phyloP scores from a whole-genome alignment of 345 rosid species.

The Theobroma cacao region DNA sequence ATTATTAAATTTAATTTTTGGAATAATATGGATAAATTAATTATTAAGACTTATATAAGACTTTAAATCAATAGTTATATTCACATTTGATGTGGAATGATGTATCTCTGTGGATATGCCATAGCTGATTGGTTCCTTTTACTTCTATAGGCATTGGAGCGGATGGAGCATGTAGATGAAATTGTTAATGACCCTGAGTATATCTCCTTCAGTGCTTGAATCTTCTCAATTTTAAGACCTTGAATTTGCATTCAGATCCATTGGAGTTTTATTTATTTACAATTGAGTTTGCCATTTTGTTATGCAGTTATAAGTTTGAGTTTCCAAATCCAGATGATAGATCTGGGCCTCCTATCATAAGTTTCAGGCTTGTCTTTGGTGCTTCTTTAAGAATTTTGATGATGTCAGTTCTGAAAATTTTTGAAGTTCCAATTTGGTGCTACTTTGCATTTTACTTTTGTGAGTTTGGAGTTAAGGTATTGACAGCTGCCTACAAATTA shows the following conservation, averaged over 20 bases:
- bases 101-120: not conserved
- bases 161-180: slow-evolving; percentile 90
- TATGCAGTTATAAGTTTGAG: slow-evolving; percentile 94
- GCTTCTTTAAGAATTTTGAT: slow-evolving; percentile 11
- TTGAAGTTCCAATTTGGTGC: not conserved
- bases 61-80: too few relatives aligned
- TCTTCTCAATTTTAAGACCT: not conserved
- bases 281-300: slow-evolving; percentile 14
- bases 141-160: slow-evolving; percentile 72
- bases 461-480: not conserved
- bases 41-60: too few relatives aligned
- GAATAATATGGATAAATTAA: too few relatives aligned
- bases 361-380: slow-evolving; percentile 74
- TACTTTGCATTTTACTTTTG: not conserved
- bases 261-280: slow-evolving; percentile 8
- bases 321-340: slow-evolving; percentile 99
- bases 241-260: slow-evolving; percentile 7
- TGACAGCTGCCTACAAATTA: not conserved
- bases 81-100: too few relatives aligned
- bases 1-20: too few relatives aligned
- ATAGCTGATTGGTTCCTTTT: slow-evolving; percentile 18
- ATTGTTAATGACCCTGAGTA: slow-evolving; percentile 98
- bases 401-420: not conserved
- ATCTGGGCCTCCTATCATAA: slow-evolving; percentile 96
- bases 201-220: slow-evolving; percentile 23